phyloP scores from a whole-genome alignment of 2,329 filamentous ascomycete species.

The Apiospora aurea region DNA sequence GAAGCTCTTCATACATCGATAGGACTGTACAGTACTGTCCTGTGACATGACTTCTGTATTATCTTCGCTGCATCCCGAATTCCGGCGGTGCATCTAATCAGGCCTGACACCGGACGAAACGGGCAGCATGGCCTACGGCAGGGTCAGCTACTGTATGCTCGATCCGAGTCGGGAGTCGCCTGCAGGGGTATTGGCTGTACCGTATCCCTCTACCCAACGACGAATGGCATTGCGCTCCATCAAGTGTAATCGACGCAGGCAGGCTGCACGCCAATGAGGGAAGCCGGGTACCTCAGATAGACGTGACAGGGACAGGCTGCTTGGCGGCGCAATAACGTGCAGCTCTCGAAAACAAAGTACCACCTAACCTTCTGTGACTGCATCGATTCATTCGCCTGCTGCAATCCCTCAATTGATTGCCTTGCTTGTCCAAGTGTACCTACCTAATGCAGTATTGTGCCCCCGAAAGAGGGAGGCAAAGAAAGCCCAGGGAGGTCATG shows the following conservation, averaged over 20 bases:
- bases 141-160: slow-evolving; percentile 11
- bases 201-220: background rate
- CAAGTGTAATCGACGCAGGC: slow-evolving; percentile 4
- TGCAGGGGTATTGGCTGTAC: background rate
- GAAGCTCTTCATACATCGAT: background rate
- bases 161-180: slow-evolving; percentile 7
- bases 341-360: background rate
- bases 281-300: background rate
- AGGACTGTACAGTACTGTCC: background rate
- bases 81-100: slow-evolving; percentile 2
- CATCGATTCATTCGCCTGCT: background rate
- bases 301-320: slow-evolving; percentile 6
- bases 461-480: background rate
- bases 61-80: slow-evolving; percentile 7
- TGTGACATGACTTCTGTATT: slow-evolving; percentile 10
- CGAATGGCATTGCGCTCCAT: slow-evolving; percentile 8
- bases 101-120: slow-evolving; percentile 20
- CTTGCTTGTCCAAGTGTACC: background rate
- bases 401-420: background rate
- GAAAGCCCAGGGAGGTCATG: slow-evolving; percentile 10
- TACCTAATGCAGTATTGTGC: background rate
- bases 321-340: slow-evolving; percentile 8
- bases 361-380: background rate
- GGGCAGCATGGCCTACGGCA: slow-evolving; percentile 1
- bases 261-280: slow-evolving; percentile 14